Evolutionary conservation across 176 grass and related monocot genomes (phyloP).

Genomic region (Chloris gayana): DNA sequence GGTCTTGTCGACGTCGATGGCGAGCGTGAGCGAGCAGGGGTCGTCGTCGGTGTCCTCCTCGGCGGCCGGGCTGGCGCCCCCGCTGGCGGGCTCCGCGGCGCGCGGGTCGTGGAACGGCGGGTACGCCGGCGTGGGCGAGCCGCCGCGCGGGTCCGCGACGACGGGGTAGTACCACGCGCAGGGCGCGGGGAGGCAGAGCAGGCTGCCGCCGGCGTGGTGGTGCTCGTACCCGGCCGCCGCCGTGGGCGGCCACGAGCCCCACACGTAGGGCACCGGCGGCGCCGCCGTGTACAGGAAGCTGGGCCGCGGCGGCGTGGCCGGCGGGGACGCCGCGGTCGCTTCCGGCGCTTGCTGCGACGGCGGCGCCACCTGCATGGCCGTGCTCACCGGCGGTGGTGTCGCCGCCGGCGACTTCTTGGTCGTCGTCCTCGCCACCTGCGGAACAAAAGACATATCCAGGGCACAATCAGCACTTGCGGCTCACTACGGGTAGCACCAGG

Average conservation of each 20-base stretch:
- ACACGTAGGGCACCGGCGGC: slow-evolving; percentile 47
- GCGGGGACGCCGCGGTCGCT: slow-evolving; percentile 29
- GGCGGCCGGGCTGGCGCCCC: background rate
- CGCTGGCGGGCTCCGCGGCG: background rate
- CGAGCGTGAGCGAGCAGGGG: slow-evolving; percentile 72
- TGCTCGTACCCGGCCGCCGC: slow-evolving; percentile 31
- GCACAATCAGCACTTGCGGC: background rate
- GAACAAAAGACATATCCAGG: background rate
- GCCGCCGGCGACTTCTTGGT: slow-evolving; percentile 10
- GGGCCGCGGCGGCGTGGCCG: slow-evolving; percentile 32
- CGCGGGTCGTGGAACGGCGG: slow-evolving; percentile 11
- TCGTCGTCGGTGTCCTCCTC: slow-evolving; percentile 56
- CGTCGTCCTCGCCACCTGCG: slow-evolving; percentile 47
- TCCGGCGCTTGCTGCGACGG: background rate
- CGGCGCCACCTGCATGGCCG: background rate
- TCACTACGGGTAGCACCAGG: too few relatives aligned
- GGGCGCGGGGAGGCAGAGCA: slow-evolving; percentile 40
- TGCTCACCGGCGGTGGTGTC: background rate
- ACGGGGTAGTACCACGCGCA: slow-evolving; percentile 67
- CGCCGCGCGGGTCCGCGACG: slow-evolving; percentile 27
- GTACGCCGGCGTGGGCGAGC: slow-evolving; percentile 27
- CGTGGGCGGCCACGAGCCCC: slow-evolving; percentile 52
- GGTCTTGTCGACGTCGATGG: slow-evolving; percentile 51
- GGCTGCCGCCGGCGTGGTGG: background rate
- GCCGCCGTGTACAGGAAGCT: slow-evolving; percentile 35